phyloP scores from a whole-genome alignment of 2,329 filamentous ascomycete species.

The Talaromyces sp. region DNA sequence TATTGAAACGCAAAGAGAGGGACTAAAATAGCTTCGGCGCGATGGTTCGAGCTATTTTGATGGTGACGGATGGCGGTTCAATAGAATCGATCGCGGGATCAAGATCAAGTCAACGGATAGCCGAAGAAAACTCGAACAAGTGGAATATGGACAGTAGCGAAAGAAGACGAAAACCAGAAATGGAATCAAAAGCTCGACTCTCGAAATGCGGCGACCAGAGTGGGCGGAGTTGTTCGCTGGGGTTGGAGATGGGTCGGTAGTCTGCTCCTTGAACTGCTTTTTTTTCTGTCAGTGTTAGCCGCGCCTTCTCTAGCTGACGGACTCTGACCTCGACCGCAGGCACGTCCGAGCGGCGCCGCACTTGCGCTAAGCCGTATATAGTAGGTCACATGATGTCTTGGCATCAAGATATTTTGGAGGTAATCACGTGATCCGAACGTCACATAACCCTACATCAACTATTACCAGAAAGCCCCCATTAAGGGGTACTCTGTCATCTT shows the following conservation, averaged over 20 bases:
- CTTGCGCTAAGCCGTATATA: not conserved
- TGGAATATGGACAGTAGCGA: not conserved
- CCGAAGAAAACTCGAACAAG: not conserved
- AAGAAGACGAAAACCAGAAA: not conserved
- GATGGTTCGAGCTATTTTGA: constrained; percentile 3
- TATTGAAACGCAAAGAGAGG: not conserved
- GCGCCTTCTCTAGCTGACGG: not conserved
- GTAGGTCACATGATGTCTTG: not conserved
- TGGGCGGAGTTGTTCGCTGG: not conserved
- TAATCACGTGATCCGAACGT: too few relatives aligned
- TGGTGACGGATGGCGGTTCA: not conserved
- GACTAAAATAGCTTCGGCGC: not conserved
- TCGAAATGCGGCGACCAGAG: not conserved
- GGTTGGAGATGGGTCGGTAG: not conserved
- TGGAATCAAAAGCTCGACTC: not conserved
- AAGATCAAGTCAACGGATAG: not conserved
- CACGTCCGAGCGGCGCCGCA: constrained; percentile 2
- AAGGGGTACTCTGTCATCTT: too few relatives aligned
- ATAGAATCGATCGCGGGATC: not conserved
- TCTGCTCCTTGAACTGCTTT: constrained; percentile 1
- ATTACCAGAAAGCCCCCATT: too few relatives aligned
- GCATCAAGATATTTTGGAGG: not conserved
- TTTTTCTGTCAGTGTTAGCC: not conserved
- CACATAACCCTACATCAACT: too few relatives aligned
- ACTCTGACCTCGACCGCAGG: not conserved